Evolutionary conservation across 495 filamentous ascomycete species (phyloP), one percentile per base, ranked within the genome.

Genomic region (Hypoxylon intermedium): DNA sequence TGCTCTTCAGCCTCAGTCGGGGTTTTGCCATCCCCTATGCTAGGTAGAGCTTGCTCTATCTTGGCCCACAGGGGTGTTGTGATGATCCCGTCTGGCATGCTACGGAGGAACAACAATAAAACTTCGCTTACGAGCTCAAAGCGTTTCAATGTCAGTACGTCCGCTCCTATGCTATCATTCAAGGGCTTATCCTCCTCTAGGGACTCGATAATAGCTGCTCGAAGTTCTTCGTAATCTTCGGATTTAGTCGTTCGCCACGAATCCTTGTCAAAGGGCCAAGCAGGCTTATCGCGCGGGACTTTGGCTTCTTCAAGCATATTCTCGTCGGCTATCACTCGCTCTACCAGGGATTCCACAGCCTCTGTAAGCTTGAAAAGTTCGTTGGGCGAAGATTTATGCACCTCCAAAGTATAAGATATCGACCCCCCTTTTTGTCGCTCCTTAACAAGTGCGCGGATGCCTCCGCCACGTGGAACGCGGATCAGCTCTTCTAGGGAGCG

Each of bases 321-420:
- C 79, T 87, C 89, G 63, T 97, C 93, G 4, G 92, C 93, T 20
- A 91, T 70, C 3, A 82, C 85, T 9, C 91, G 83, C 56, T 93
- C 89, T 2, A 81, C 81, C 37, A 97, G 76, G 41, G 81, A 80
- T 61, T 93, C 91, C 61, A 97, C 81, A 2, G 87, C 83, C 64
- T 95, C 89, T 9, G 91, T 97, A 60, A 98, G 82, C 67, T 85
- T 85, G 74, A 96, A 95, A 26, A 97, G 82, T 64, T 97, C 93
- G 31, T 87, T 82, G 0, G 94, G 93, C 9, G 89, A 75, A 6
- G 73, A 76, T 19, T 71, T 70, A 53, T 79, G 73, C 18, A 74
- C 75, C 63, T 76, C 70, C 36, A 78, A 59, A 54, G 79, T 70
- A 68, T 77, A 73, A 52, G 72, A 73, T 65, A 71, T 80, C 67